Conservation (phyloP, 2,329 filamentous ascomycete species). For the Verticillium longisporum region DNA sequence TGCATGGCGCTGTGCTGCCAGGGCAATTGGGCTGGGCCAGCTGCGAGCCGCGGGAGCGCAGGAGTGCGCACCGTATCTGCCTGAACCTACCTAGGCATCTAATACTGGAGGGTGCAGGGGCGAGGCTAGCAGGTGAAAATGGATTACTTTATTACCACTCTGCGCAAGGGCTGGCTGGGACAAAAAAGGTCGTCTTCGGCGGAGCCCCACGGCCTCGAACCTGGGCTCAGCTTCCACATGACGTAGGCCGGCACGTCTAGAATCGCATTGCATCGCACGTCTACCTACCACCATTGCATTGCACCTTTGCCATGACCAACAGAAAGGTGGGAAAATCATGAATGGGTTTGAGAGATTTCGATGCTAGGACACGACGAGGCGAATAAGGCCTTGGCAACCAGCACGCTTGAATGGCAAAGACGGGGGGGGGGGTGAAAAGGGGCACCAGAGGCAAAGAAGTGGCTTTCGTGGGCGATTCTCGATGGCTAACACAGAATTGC, state of each 20-base stretch:
- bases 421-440: neutral
- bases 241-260: neutral
- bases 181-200: neutral
- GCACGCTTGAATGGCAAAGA: neutral
- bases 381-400: no score
- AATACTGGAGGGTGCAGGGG: no score
- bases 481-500: neutral
- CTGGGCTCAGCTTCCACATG: neutral
- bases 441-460: neutral
- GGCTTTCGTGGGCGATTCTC: neutral
- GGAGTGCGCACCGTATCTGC: no score
- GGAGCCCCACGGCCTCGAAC: neutral
- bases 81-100: no score
- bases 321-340: no score
- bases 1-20: no score
- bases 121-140: neutral
- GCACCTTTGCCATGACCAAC: no score
- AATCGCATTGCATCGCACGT: neutral
- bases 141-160: neutral
- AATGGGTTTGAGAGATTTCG: no score
- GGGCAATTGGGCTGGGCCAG: no score
- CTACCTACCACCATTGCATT: neutral
- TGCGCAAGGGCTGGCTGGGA: neutral
- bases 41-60: no score
- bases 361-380: no score